Percentiles rank a stretch among this genome's conserved stretches.
Evolutionary conservation across 257 asterid genomes (phyloP).

Genomic region (Solanum raphanifolium): DNA sequence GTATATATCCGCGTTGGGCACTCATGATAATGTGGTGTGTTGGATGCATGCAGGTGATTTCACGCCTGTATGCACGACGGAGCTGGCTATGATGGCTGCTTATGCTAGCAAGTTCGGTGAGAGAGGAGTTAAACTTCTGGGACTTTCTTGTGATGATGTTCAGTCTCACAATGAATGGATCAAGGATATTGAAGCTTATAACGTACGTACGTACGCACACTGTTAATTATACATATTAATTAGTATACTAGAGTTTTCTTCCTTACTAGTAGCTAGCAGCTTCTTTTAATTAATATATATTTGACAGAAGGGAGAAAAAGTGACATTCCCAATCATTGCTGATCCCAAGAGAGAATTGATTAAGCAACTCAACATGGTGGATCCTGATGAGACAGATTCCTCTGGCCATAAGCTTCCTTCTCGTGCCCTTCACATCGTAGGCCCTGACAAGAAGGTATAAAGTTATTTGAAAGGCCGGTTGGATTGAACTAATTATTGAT

Average conservation of each 20-base stretch:
- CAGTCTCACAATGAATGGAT: slow-evolving; percentile 69
- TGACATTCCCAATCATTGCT: slow-evolving; percentile 61
- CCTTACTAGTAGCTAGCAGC: no score
- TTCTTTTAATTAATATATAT: not conserved
- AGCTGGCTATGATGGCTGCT: slow-evolving; percentile 72
- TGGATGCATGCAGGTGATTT: slow-evolving; percentile 43
- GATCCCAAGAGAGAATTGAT: slow-evolving; percentile 52
- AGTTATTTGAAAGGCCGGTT: no score
- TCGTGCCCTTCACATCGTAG: slow-evolving; percentile 74
- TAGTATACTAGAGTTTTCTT: no score
- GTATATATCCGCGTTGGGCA: no score
- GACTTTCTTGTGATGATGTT: slow-evolving; percentile 66
- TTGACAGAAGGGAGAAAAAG: slow-evolving; percentile 40
- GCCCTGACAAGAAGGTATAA: slow-evolving; percentile 60
- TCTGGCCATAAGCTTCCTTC: slow-evolving; percentile 41
- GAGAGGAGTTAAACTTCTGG: slow-evolving; percentile 70
- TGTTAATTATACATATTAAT: no score
- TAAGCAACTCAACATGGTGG: slow-evolving; percentile 80
- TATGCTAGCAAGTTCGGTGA: slow-evolving; percentile 54
- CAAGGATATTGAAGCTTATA: slow-evolving; percentile 72
- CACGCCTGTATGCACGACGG: slow-evolving; percentile 96
- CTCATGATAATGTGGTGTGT: no score
- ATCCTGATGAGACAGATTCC: slow-evolving; percentile 59
- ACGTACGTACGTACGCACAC: not conserved
- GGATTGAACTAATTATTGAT: no score